These are phyloP conservation scores for Entomortierella lignicola DNA, from an alignment of 192 early-diverging fungal genomes.

Conservation along the genomic window DNA sequence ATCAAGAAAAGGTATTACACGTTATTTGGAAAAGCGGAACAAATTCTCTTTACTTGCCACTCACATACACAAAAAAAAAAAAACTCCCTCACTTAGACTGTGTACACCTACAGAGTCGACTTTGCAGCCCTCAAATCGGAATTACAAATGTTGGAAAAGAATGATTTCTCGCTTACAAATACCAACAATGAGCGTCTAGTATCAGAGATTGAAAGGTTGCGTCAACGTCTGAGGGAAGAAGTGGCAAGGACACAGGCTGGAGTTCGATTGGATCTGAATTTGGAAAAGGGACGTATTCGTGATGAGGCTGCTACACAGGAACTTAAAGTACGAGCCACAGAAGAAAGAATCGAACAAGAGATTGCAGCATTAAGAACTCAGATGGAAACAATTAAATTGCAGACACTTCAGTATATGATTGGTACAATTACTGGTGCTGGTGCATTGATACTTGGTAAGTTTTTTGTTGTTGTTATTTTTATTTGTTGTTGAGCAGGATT, in stretches of 20 bases:
- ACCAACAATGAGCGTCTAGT: slow-evolving; percentile 83
- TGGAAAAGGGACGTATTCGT: slow-evolving; percentile 90
- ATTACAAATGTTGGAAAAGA: slow-evolving; percentile 90
- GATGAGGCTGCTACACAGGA: slow-evolving; percentile 88
- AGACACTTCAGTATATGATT: slow-evolving; percentile 84
- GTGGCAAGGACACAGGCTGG: slow-evolving; percentile 85
- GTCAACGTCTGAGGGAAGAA: slow-evolving; percentile 85
- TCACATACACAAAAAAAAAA: no score
- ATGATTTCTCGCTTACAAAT: slow-evolving; percentile 86
- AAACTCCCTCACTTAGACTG: no score
- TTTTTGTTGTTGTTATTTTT: not conserved
- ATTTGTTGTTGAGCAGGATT: not conserved
- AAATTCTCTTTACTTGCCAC: not conserved
- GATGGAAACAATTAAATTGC: slow-evolving; percentile 91
- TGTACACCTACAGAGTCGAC: slow-evolving; percentile 90
- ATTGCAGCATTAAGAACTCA: slow-evolving; percentile 82
- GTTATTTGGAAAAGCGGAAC: not conserved
- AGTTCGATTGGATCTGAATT: slow-evolving; percentile 85
- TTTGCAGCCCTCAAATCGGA: slow-evolving; percentile 90
- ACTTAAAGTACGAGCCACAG: slow-evolving; percentile 87
- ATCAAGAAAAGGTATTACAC: slow-evolving; percentile 76
- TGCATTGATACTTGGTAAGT: slow-evolving; percentile 75
- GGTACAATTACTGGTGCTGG: slow-evolving; percentile 88
- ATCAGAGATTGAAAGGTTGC: slow-evolving; percentile 87
- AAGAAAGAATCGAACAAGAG: slow-evolving; percentile 90